These are phyloP conservation scores for Candida stauntonica DNA, from an alignment of 805 yeast species.

Conservation along the genomic window DNA sequence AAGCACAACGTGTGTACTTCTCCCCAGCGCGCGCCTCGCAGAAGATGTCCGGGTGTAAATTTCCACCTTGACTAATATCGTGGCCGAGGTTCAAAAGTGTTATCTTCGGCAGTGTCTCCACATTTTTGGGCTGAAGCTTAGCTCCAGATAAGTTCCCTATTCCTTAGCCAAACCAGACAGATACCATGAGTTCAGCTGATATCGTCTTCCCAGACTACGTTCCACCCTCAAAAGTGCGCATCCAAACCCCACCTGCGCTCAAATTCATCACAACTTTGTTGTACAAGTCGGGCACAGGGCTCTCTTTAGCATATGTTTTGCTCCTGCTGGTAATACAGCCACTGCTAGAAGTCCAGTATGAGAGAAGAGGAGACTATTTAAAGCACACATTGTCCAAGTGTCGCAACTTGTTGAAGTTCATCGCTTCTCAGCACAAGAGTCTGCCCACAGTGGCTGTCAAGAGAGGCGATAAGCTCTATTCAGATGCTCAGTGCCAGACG, in stretches of 20 bases:
- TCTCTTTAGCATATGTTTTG: slow-evolving; percentile 29
- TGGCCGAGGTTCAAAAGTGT: too few species aligned
- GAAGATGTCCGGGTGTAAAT: too few species aligned
- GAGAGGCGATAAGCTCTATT: slow-evolving; percentile 34
- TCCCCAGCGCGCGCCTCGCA: too few species aligned
- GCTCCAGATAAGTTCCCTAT: too few species aligned
- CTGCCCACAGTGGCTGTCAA: slow-evolving; percentile 41
- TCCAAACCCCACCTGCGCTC: slow-evolving; percentile 22
- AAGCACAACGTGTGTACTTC: too few species aligned
- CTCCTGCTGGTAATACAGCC: slow-evolving; percentile 38
- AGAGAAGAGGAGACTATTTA: slow-evolving; percentile 35
- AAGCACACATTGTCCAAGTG: slow-evolving; percentile 27
- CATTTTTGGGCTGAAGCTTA: too few species aligned
- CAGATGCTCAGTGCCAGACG: slow-evolving; percentile 33
- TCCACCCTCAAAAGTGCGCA: slow-evolving; percentile 4
- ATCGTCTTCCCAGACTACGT: slow-evolving; percentile 24
- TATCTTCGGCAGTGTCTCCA: too few species aligned
- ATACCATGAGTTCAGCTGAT: too few species aligned
- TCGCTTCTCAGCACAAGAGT: slow-evolving; percentile 25
- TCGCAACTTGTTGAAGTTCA: slow-evolving; percentile 26
- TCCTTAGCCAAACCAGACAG: too few species aligned
- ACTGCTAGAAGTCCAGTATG: slow-evolving; percentile 33
- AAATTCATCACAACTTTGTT: slow-evolving; percentile 27
- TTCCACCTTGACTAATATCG: too few species aligned
- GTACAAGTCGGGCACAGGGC: slow-evolving; percentile 32